A percentile compares a stretch with the other conserved stretches of the same genome.
phyloP scores from a whole-genome alignment of 495 filamentous ascomycete species.

The Talaromyces liani region DNA sequence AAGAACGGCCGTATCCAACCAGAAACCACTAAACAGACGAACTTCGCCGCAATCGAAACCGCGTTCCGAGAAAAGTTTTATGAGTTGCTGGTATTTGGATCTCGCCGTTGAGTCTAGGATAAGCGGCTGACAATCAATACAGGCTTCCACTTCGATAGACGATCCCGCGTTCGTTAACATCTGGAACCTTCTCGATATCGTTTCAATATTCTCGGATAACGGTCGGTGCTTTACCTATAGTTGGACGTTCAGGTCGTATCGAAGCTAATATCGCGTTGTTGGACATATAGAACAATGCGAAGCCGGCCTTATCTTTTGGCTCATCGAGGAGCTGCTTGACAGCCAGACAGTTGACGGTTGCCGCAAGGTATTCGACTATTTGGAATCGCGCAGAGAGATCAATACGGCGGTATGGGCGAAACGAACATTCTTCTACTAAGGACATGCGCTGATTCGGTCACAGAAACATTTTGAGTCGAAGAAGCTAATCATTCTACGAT shows the following conservation, averaged over 20 bases:
- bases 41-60: slow-evolving; percentile 65
- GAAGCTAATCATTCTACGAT: slow-evolving; percentile 76
- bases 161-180: slow-evolving; percentile 69
- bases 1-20: slow-evolving; percentile 21
- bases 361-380: slow-evolving; percentile 81
- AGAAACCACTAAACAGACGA: slow-evolving; percentile 31
- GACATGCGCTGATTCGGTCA: slow-evolving; percentile 2
- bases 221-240: slow-evolving; percentile 32
- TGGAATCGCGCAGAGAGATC: slow-evolving; percentile 84
- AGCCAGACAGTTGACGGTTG: slow-evolving; percentile 91
- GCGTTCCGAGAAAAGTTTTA: slow-evolving; percentile 75
- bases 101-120: neutral
- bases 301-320: slow-evolving; percentile 73
- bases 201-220: slow-evolving; percentile 76
- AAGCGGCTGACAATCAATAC: slow-evolving; percentile 15
- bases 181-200: slow-evolving; percentile 89
- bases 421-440: neutral
- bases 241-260: neutral
- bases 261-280: slow-evolving; percentile 16
- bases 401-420: slow-evolving; percentile 55
- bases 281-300: slow-evolving; percentile 63
- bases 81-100: slow-evolving; percentile 52
- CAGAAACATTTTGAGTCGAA: slow-evolving; percentile 78
- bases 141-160: slow-evolving; percentile 65
- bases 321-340: slow-evolving; percentile 92